Evolutionary conservation across 306 rosid genomes (phyloP), one percentile per base, ranked within the genome.

Genomic region (Rosa multiflora): DNA sequence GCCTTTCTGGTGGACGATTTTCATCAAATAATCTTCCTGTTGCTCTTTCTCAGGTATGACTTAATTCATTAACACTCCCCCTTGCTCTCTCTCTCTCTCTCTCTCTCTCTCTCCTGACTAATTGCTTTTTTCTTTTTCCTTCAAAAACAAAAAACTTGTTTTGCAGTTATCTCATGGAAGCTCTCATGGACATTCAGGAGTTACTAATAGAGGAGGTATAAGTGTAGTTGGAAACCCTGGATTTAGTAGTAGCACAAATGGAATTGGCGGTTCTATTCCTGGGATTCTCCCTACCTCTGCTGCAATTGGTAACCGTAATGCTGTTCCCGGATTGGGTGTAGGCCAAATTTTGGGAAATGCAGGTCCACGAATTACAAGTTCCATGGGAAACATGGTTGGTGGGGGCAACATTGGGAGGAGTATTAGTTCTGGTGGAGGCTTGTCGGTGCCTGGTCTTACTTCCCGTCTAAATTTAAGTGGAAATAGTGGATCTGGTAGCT

Each of bases 301-400:
- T 88, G 93, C 96, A 84, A 87, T 92, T 87, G 97, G 98, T 88
- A 93, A 93, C 85, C 86, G 97, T 79, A 96, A 87, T 91, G 88
- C 94, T 84, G 97, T 91, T 88, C 96, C 97, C 85, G 98, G 97
- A 81, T 89, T 96, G 88, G 99, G 99, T 43, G 94, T 91, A 72
- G 89, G 95, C 89, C 98, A 92, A 76, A 93, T 96, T 82, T 90
- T 89, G 91, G 99, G 96, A 84, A 87, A 87, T 81, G 80, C 90
- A 61, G 96, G 97, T 87, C 84, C 98, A 83, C 91, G 99, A 78
- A 96, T 93, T 75, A 88, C 99, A 47, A 91, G 90, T 79, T 96
- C 99, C 73, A 84, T 96, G 88, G 99, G 99, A 76, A 93, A 93
- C 89, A 91, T 95, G 99, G 93, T 92, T 75, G 93, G 97, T 80